Evolutionary conservation across 176 grass and related monocot genomes (phyloP).

Genomic region (Zoysia japonica): DNA sequence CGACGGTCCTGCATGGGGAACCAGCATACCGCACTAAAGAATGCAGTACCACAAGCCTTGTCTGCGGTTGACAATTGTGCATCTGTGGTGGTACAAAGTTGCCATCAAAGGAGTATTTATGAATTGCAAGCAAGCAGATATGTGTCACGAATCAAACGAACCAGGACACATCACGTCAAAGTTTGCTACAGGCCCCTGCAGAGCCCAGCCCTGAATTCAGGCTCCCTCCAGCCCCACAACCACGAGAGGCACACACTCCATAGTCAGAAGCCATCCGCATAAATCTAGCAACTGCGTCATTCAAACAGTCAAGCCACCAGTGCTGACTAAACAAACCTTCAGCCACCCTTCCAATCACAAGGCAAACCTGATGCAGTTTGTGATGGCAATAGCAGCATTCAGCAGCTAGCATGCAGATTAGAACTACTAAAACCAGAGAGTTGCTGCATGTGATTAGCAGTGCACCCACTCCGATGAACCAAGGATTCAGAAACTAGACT

Average conservation of each 20-base stretch:
- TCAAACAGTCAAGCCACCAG: conserved; percentile 31
- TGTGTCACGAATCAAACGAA: conserved; percentile 48
- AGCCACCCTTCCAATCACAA: conserved; percentile 7
- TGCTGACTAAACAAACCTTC: conserved; percentile 36
- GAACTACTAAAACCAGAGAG: neutral
- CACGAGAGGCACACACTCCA: neutral
- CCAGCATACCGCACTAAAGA: conserved; percentile 47
- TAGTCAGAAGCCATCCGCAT: neutral
- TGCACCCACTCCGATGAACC: conserved; percentile 34
- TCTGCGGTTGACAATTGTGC: neutral
- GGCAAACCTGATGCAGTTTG: conserved; percentile 33
- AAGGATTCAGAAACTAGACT: conserved; percentile 30
- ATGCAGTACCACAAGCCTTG: neutral
- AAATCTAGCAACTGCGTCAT: conserved; percentile 12
- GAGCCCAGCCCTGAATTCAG: conserved; percentile 58
- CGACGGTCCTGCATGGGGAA: conserved; percentile 49
- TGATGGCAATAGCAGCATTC: conserved; percentile 9
- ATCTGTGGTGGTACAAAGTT: conserved; percentile 18
- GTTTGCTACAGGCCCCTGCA: conserved; percentile 40
- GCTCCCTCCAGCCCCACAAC: conserved; percentile 18
- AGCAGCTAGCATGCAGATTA: conserved; percentile 10
- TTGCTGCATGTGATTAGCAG: conserved; percentile 24
- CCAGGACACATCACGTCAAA: conserved; percentile 50
- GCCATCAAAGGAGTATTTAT: conserved; percentile 43
- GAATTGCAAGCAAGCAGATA: conserved; percentile 36